Evolutionary conservation across 1,139 yeast genomes (phyloP), one percentile per base, ranked within the genome.

Genomic region (Taphrina sp.): DNA sequence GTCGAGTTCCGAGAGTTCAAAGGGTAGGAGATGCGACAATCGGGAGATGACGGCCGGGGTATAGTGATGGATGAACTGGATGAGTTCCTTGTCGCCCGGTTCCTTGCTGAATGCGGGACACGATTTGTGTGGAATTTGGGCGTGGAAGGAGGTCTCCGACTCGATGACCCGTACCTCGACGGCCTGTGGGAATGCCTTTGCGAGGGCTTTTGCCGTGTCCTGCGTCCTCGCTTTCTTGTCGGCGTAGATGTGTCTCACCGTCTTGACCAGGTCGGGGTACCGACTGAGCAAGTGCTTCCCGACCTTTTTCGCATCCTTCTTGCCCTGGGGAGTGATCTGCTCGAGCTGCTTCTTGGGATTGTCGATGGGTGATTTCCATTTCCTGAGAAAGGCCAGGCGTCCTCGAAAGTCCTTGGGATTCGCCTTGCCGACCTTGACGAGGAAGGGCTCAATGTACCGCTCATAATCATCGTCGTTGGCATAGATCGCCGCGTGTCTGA

Each of bases 381-480:
- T 49, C 17, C 17, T 24, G 10, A 49, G 24, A 29, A 49, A 49
- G n/a, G 54, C 29, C 8, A 49, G 20, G 10, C 19, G n/a, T 3
- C 54, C 54, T 7, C 29, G 24, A 34, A 41, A 49, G 23, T 41
- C 45, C 28, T 38, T 49, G 26, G 46, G 46, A 20, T 39, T 33
- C 23, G 54, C 28, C 4, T 22, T 20, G n/a, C 22, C 46, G 36
- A 49, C 41, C 24, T 49, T 49, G 23, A 14, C 16, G 17, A 49
- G 34, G 16, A 49, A 49, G 2, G 54, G 54, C 26, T 38, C 54
- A 20, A 49, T 49, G 39, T 49, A 49, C 33, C 31, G 24, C 23
- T 49, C 54, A 24, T 49, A 49, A 28, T 49, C 54, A 33, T 20
- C 54, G 22, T 49, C 54, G 34, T 49, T 49, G 20, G 54, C 54